Percentiles rank a stretch among this genome's conserved stretches.
These are phyloP conservation scores for Kitagawia praeruptora DNA, from an alignment of 129 eudicot species.

Conservation along the genomic window DNA sequence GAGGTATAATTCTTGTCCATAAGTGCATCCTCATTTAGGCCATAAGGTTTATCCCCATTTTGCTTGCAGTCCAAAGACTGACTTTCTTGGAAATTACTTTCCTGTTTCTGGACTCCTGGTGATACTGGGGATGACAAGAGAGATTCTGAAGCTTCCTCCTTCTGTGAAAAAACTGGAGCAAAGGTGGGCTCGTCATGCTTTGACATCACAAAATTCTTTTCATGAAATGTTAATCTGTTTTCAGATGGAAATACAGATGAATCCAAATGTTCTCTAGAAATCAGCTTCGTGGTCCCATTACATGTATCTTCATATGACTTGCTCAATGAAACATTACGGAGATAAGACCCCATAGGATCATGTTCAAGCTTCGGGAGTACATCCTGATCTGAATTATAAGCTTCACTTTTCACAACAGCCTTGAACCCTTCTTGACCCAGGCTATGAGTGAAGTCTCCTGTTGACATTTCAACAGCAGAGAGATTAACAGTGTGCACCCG, in stretches of 20 bases:
- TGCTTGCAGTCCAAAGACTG: conserved; percentile 3
- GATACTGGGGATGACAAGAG: conserved; percentile 42
- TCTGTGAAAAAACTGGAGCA: conserved; percentile 39
- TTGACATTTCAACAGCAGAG: conserved; percentile 6
- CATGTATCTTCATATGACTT: conserved; percentile 10
- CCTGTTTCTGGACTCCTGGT: conserved; percentile 32
- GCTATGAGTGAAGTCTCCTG: conserved; percentile 11
- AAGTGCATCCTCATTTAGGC: not conserved
- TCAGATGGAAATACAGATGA: conserved; percentile 7
- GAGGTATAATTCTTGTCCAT: not conserved
- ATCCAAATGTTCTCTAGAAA: conserved; percentile 5
- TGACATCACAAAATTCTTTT: conserved; percentile 12
- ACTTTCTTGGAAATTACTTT: conserved; percentile 8
- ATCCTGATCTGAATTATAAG: conserved; percentile 16
- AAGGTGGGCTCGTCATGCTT: conserved; percentile 25
- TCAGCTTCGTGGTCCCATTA: not conserved
- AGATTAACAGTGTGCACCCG: conserved; percentile 9
- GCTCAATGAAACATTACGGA: conserved; percentile 2
- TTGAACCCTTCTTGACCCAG: not conserved
- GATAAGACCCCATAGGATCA: not conserved
- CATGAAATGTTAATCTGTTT: conserved; percentile 1
- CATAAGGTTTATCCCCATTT: conserved; percentile 9
- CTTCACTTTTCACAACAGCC: conserved; percentile 12
- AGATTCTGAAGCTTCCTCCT: conserved; percentile 39
- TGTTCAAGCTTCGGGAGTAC: not conserved